Evolutionary conservation across 2,329 filamentous ascomycete species (phyloP).

Genomic region (Catunica adiposa): DNA sequence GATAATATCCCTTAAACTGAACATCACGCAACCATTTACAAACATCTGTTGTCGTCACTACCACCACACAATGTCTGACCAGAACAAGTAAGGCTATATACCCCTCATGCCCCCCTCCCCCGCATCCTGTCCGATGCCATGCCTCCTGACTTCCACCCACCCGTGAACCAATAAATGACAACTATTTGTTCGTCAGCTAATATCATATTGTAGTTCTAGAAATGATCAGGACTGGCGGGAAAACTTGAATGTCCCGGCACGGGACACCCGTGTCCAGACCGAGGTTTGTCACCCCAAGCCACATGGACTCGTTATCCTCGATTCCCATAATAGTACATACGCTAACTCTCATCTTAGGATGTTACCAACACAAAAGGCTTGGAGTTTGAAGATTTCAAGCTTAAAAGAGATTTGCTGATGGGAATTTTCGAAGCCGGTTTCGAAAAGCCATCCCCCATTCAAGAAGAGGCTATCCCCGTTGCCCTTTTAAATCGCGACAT

Average conservation of each 20-base stretch:
- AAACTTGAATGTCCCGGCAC: slow-evolving; percentile 52
- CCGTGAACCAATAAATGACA: too few species aligned
- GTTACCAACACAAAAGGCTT: slow-evolving; percentile 95
- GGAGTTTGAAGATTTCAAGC: slow-evolving; percentile 92
- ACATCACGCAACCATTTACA: too few species aligned
- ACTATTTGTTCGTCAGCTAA: slow-evolving; percentile 20
- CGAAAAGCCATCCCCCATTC: slow-evolving; percentile 95
- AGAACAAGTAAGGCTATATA: neutral
- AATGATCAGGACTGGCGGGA: slow-evolving; percentile 48
- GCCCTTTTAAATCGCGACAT: slow-evolving; percentile 91
- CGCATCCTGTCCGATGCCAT: slow-evolving; percentile 17
- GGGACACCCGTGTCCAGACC: slow-evolving; percentile 65
- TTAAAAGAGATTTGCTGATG: slow-evolving; percentile 93
- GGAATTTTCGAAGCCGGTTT: slow-evolving; percentile 98
- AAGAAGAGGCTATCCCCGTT: slow-evolving; percentile 97
- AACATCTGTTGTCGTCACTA: too few species aligned
- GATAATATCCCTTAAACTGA: too few species aligned
- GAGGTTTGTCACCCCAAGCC: slow-evolving; percentile 36
- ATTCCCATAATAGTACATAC: neutral
- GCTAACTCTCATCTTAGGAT: slow-evolving; percentile 43
- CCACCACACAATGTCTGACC: too few species aligned
- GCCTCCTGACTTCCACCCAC: too few species aligned
- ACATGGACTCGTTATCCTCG: too few species aligned
- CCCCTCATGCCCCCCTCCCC: neutral
- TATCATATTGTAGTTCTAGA: neutral